These are phyloP conservation scores for Psilocybe sp. DNA, from an alignment of 768 basidiomycete species.

Conservation along the genomic window DNA sequence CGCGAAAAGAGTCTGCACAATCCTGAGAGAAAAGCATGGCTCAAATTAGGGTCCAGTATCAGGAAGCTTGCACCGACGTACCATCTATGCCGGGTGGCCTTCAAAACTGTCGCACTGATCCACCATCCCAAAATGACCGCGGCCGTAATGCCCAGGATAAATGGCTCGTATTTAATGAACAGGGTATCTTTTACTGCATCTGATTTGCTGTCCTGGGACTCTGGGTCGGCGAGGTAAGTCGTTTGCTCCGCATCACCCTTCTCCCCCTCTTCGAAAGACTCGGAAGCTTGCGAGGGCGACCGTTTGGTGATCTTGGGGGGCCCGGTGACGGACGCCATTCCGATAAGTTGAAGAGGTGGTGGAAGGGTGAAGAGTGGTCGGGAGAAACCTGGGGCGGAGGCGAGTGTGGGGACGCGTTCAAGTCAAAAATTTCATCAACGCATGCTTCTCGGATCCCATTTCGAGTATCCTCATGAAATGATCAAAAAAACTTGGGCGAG, in stretches of 20 bases:
- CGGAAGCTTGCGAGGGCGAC: slow-evolving; percentile 5
- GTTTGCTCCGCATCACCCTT: slow-evolving; percentile 3
- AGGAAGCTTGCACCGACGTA: slow-evolving; percentile 24
- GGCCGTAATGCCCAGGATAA: slow-evolving; percentile 48
- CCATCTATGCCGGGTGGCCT: slow-evolving; percentile 74
- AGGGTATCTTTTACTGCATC: background rate
- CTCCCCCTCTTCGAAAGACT: slow-evolving; percentile 9
- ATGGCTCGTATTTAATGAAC: slow-evolving; percentile 32
- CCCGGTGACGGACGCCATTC: slow-evolving; percentile 7
- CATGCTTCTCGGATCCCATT: too few species aligned
- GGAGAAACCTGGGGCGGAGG: too few species aligned
- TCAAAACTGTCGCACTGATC: slow-evolving; percentile 67
- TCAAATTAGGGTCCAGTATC: slow-evolving; percentile 3
- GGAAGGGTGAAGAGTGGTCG: background rate
- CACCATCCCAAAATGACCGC: slow-evolving; percentile 76
- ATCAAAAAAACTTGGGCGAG: too few species aligned
- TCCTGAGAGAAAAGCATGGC: slow-evolving; percentile 38
- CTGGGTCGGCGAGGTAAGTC: slow-evolving; percentile 4
- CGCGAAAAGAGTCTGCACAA: slow-evolving; percentile 75
- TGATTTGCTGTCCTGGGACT: background rate
- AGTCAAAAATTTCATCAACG: too few species aligned
- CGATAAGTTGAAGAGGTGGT: background rate
- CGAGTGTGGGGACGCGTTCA: too few species aligned
- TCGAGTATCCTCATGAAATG: too few species aligned
- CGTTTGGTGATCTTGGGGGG: slow-evolving; percentile 4